Conservation (phyloP, 352 stramenopile genomes). For the Phytophthora idaei region DNA sequence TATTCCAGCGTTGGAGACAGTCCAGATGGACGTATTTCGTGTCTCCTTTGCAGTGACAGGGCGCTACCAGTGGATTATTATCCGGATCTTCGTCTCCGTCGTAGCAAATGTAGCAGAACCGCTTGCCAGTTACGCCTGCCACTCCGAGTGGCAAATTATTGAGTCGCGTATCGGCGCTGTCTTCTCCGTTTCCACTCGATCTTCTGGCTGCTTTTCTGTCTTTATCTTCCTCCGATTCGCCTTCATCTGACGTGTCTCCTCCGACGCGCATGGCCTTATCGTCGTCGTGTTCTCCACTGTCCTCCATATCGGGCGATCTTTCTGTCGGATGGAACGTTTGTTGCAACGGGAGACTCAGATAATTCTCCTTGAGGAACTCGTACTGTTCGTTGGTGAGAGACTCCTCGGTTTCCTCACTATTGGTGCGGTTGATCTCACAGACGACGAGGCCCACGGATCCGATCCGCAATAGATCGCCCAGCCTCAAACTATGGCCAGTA, state of each 20-base stretch:
- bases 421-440: constrained; percentile 87
- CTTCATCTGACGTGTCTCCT: constrained; percentile 79
- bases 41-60: constrained; percentile 92
- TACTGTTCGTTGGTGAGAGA: constrained; percentile 85
- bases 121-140: constrained; percentile 49
- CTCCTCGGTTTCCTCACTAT: constrained; percentile 70
- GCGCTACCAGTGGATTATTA: constrained; percentile 88
- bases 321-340: constrained; percentile 82
- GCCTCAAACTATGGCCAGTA: constrained; percentile 71
- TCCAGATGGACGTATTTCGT: constrained; percentile 94
- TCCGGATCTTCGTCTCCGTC: constrained; percentile 87
- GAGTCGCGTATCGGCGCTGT: constrained; percentile 15
- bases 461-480: constrained; percentile 89
- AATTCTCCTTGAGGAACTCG: constrained; percentile 89
- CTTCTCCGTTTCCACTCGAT: constrained; percentile 20
- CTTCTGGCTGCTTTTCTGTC: constrained; percentile 44
- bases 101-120: constrained; percentile 94
- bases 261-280: constrained; percentile 33
- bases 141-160: constrained; percentile 50
- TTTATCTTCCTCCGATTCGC: constrained; percentile 82
- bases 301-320: constrained; percentile 35
- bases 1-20: constrained; percentile 93
- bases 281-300: constrained; percentile 43
- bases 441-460: constrained; percentile 93
- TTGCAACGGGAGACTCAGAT: constrained; percentile 80